Base-by-base conservation (phyloP, 1,284 basidiomycete species). In the Fomitopsis pinicola region DNA sequence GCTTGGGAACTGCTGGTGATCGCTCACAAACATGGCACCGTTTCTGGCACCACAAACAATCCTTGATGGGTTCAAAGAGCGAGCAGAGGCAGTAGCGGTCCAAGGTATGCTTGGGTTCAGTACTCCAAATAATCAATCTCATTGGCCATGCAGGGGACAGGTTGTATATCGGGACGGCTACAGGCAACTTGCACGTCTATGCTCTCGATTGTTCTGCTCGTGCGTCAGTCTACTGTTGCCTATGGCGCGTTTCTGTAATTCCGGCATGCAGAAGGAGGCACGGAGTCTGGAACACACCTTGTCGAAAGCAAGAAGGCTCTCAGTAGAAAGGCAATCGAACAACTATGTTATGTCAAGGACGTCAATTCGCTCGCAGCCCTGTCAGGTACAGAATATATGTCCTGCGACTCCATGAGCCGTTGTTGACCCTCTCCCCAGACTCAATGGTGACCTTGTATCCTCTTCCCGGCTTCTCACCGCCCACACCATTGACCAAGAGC, bases 341-440 rank as follows among this genome's bases (percentile, higher is more conserved):
- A 94, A 70, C 77, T 98, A 5, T 92, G 88, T 2, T 89, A 90
- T 57, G 82, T 98, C 65, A 88, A 89, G 64, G 92, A 94, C 67
- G 83, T 92, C 15, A 89, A 92, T 66, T 89, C 91, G 10, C 78
- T 98, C 33, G 87, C 92, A 4, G 82, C 92, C 90, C 92, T 19
- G 94, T 95, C 93, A 65, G 61, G 83, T 75, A 19, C 9, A 56
- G 22, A 17, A 4, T 44, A n/a, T 14, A 42, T 28, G 9, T 45
- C 17, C 35, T 35, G 10, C 28, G 6, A 28, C 26, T n/a, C 36
- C 8, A 5, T 42, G 35, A 5, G 38, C 12, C 6, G n/a, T n/a
- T n/a, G 26, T 57, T 40, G 45, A 22, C n/a, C n/a, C 19, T 7
- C 45, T 1, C 14, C 15, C 33, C 67, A 93, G 92, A 86, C 72